Evolutionary conservation across 768 basidiomycete genomes (phyloP).

Genomic region (Suillus spraguei): DNA sequence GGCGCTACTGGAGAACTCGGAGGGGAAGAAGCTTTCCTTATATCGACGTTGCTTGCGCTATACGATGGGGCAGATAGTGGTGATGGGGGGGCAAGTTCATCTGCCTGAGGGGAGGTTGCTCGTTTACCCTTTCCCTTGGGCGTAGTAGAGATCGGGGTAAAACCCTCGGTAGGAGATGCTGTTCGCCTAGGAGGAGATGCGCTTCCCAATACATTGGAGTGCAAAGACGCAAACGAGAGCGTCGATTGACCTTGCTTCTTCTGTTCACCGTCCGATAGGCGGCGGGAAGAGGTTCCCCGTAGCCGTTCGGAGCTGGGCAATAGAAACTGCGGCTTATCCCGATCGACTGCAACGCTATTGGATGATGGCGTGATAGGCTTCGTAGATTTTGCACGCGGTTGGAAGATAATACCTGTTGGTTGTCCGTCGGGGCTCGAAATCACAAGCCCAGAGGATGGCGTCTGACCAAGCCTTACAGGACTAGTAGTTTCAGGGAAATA

Average conservation of each 20-base stretch:
- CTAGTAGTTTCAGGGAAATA: slow-evolving; percentile 55
- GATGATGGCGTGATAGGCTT: slow-evolving; percentile 32
- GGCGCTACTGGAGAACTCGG: slow-evolving; percentile 34
- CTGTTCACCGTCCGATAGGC: slow-evolving; percentile 31
- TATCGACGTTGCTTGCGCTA: slow-evolving; percentile 31
- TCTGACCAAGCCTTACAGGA: slow-evolving; percentile 69
- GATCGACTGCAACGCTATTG: slow-evolving; percentile 39
- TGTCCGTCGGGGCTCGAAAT: slow-evolving; percentile 94
- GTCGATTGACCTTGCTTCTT: slow-evolving; percentile 25
- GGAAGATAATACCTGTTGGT: slow-evolving; percentile 95
- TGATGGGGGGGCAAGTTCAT: slow-evolving; percentile 21
- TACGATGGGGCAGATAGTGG: slow-evolving; percentile 20
- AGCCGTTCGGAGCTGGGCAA: slow-evolving; percentile 30
- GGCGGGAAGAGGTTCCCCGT: slow-evolving; percentile 29
- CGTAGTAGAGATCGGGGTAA: slow-evolving; percentile 10
- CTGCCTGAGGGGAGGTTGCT: slow-evolving; percentile 31
- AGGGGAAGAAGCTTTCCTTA: slow-evolving; percentile 36
- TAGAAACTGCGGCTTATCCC: slow-evolving; percentile 44
- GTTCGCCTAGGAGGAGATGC: slow-evolving; percentile 27
- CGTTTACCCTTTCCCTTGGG: slow-evolving; percentile 31
- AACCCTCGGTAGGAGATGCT: slow-evolving; percentile 24
- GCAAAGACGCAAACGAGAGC: slow-evolving; percentile 33
- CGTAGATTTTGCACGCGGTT: slow-evolving; percentile 60
- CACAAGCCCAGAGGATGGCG: slow-evolving; percentile 83
- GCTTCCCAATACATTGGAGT: slow-evolving; percentile 18